Evolutionary conservation across 352 stramenopile species (phyloP), one percentile per base, ranked within the genome.

Genomic region (Globisporangium emineosum): DNA sequence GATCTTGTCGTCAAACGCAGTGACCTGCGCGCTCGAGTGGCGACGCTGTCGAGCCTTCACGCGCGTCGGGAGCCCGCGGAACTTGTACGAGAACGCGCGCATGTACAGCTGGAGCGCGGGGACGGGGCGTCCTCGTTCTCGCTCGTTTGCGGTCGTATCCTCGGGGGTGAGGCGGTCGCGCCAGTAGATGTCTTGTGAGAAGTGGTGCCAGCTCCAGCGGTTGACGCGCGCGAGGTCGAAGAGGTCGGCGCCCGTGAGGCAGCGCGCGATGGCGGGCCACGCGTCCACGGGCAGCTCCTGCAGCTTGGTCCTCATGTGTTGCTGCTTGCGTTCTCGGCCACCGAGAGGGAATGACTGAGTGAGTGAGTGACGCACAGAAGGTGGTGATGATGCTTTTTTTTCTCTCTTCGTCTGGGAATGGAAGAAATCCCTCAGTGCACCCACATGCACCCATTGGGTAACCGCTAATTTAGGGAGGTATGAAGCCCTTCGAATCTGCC

Each of bases 121-220:
- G 19, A 30, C 8, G 7, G 19, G 13, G 6, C 9, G 21, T 9
- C 5, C 45, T 42, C 35, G 35, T 9, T 19, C 35, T 25, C 42
- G 15, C 3, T 8, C 42, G 17, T 49, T 25, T 10, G 17, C 6
- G 42, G 12, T 21, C 19, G 5, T 19, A 7, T 50, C 42, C 42
- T 50, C 42, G 42, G 42, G 42, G 3, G 50, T 33, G 50, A 56
- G 23, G 10, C 50, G 50, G 13, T 56, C 50, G 25, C 23, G 50
- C 50, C 50, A 56, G 50, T 33, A 56, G 23, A 5, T 5, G 12
- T 56, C 50, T 25, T 56, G 23, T 10, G 50, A 56, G 23, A 56
- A 32, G 10, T 27, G 29, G n/a, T 5, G 13, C 50, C 50, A 56
- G 23, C 8, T 33, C 50, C 50, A 56, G 3, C 25, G 21, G 12